Evolutionary conservation across 202 grass and related monocot genomes (phyloP).

Genomic region (Schoenoplectus triqueter): DNA sequence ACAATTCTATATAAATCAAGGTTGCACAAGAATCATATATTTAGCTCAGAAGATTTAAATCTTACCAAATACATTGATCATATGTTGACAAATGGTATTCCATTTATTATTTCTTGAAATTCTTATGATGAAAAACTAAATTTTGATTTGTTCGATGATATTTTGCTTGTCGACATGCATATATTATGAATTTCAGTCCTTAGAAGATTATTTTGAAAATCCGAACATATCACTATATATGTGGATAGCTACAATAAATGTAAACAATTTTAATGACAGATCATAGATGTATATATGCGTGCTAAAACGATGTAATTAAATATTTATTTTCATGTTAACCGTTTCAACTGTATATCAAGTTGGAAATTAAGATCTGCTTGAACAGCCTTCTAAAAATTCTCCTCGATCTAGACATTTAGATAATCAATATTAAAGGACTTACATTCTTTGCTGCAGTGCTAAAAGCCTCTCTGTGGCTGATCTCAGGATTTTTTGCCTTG

Average conservation of each 20-base stretch:
- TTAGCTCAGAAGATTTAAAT: not conserved
- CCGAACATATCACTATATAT: not conserved
- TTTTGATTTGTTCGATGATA: too few relatives aligned
- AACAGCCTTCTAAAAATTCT: too few relatives aligned
- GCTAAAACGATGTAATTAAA: too few relatives aligned
- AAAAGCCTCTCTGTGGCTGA: slow-evolving; percentile 96
- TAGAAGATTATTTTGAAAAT: not conserved
- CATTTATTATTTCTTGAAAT: not conserved
- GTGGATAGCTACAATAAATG: not conserved
- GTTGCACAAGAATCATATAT: not conserved
- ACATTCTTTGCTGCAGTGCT: slow-evolving; percentile 98
- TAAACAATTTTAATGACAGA: not conserved
- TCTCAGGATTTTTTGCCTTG: slow-evolving; percentile 91
- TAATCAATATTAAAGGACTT: slow-evolving; percentile 41
- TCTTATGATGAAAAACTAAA: too few relatives aligned
- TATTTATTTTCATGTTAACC: too few relatives aligned
- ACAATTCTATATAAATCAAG: too few relatives aligned
- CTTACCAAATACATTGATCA: too few relatives aligned
- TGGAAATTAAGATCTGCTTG: too few relatives aligned
- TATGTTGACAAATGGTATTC: too few relatives aligned
- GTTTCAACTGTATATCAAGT: too few relatives aligned
- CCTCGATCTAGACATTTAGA: not conserved
- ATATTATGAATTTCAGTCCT: not conserved
- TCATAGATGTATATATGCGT: not conserved
- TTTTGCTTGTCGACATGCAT: too few relatives aligned